phyloP scores from a whole-genome alignment of 1,284 basidiomycete species.

The Naganishia cerealis region DNA sequence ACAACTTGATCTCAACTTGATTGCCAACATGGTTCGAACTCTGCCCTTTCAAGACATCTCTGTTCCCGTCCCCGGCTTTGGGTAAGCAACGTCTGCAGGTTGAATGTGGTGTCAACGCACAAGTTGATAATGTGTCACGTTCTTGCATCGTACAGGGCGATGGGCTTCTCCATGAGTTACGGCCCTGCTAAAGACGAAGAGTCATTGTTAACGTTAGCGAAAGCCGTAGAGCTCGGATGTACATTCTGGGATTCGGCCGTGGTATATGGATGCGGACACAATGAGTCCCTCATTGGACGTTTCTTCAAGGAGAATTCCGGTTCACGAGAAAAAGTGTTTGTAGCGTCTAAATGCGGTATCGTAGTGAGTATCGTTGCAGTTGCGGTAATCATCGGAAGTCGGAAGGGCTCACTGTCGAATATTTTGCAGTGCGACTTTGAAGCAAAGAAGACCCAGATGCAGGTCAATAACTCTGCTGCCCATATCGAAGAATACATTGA shows the following conservation, averaged over 20 bases:
- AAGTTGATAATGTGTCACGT: neutral
- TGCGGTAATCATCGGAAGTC: neutral
- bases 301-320: conserved; percentile 46
- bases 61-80: conserved; percentile 44
- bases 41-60: conserved; percentile 41
- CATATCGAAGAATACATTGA: conserved; percentile 50
- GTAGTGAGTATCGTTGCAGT: conserved; percentile 33
- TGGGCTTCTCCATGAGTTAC: conserved; percentile 40
- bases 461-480: conserved; percentile 40
- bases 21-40: conserved; percentile 31
- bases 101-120: neutral
- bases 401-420: neutral
- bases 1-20: neutral
- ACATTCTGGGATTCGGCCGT: conserved; percentile 50
- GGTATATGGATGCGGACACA: conserved; percentile 49
- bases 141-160: conserved; percentile 34
- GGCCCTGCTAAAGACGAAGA: conserved; percentile 39
- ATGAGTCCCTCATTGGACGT: conserved; percentile 50
- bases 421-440: conserved; percentile 35
- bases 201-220: conserved; percentile 39
- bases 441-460: conserved; percentile 31
- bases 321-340: conserved; percentile 49
- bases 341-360: conserved; percentile 53
- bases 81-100: conserved; percentile 34
- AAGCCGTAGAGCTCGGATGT: conserved; percentile 46